A percentile compares a stretch with the other conserved stretches of the same genome.
Evolutionary conservation across 1,284 basidiomycete species (phyloP).

Genomic region (Rhodotorula sp.): DNA sequence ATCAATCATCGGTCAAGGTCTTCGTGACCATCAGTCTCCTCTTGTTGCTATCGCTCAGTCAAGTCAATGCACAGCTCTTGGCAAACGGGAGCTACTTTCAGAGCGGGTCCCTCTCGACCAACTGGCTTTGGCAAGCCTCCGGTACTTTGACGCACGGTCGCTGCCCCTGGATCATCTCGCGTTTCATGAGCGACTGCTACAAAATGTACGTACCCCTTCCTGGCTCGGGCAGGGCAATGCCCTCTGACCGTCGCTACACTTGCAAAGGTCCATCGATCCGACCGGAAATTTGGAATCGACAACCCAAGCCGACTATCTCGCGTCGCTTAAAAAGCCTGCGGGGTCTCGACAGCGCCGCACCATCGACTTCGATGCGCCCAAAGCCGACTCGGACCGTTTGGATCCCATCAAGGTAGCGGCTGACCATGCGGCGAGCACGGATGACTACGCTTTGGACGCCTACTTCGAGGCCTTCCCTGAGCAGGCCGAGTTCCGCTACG

Average conservation of each 20-base stretch:
- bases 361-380: background rate
- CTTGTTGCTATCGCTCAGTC: background rate
- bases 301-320: slow-evolving; percentile 13
- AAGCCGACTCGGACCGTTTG: background rate
- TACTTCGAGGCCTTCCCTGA: slow-evolving; percentile 38
- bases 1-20: background rate
- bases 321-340: background rate
- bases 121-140: slow-evolving; percentile 34
- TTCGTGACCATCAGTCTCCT: background rate
- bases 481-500: slow-evolving; percentile 7
- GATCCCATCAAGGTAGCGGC: background rate
- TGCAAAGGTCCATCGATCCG: background rate
- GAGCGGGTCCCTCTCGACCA: slow-evolving; percentile 24
- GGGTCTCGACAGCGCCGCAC: background rate
- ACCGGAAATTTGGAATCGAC: slow-evolving; percentile 24
- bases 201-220: slow-evolving; percentile 3
- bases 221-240: too few species aligned
- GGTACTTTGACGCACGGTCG: slow-evolving; percentile 18
- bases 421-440: slow-evolving; percentile 4
- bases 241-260: background rate
- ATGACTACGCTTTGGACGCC: slow-evolving; percentile 28
- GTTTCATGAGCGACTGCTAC: slow-evolving; percentile 13
- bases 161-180: background rate
- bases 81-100: slow-evolving; percentile 14
- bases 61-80: background rate